Evolutionary conservation across 2,329 filamentous ascomycete genomes (phyloP), one percentile per base, ranked within the genome.

Genomic region (Canariomyces notabilis): DNA sequence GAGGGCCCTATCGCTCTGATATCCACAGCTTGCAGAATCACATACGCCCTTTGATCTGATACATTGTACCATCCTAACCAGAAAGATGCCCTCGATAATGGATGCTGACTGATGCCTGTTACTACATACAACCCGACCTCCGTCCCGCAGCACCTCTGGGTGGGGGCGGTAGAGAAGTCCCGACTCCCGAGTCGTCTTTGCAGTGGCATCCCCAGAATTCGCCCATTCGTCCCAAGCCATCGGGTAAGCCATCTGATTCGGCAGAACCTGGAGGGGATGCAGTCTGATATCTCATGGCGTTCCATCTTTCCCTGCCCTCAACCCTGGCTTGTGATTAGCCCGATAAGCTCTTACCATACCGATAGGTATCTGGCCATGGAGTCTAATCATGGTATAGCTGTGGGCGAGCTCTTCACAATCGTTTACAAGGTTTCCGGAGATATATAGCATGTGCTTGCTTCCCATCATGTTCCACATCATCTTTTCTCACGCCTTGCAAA

Each of bases 181-280:
- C n/a, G n/a, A n/a, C n/a, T n/a, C n/a, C n/a, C n/a, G n/a, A n/a
- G n/a, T n/a, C n/a, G n/a, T 21, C 11, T 6, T 19, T 14, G 37
- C 45, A 26, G n/a, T 46, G 33, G 42, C 42, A 35, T 35, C 41
- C 35, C 39, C 31, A 47, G 40, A 18, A 22, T 32, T n/a, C 33
- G 23, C 15, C n/a, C n/a, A n/a, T 31, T 15, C 14, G 15, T 15
- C 31, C 26, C 11, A 26, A n/a, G 18, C 20, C 6, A 3, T 16
- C 5, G 21, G n/a, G 29, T 34, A 26, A 15, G 14, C 9, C 9
- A 19, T 11, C 21, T 29, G 18, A 16, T 22, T 37, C 15, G 26
- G 3, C 2, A 9, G n/a, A 14, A 35, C 26, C n/a, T n/a, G n/a
- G n/a, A n/a, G n/a, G n/a, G n/a, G n/a, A n/a, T n/a, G n/a, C n/a